phyloP scores from a whole-genome alignment of 1,284 basidiomycete species.

The Cystobasidium pallidum region DNA sequence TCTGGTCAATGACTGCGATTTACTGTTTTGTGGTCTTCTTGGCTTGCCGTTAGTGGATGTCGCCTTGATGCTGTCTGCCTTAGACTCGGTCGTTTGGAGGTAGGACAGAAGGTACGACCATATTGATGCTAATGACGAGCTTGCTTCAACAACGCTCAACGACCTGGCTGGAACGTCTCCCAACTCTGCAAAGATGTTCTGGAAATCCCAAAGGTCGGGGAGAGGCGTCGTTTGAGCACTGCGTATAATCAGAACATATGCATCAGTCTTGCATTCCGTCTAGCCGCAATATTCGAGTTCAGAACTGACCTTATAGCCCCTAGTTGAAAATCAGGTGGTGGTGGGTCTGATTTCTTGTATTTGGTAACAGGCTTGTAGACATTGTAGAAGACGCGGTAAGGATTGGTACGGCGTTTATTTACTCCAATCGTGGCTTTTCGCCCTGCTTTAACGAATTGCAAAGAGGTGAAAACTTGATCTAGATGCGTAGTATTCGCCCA shows the following conservation, averaged over 20 bases:
- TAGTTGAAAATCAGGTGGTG: conserved; percentile 82
- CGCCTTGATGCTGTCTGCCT: neutral
- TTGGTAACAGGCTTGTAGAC: conserved; percentile 87
- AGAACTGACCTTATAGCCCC: conserved; percentile 69
- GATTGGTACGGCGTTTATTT: conserved; percentile 58
- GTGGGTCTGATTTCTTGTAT: conserved; percentile 77
- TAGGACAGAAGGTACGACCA: conserved; percentile 10
- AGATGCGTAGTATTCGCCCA: neutral
- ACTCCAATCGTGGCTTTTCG: conserved; percentile 45
- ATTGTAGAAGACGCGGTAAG: conserved; percentile 84
- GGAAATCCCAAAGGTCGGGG: conserved; percentile 71
- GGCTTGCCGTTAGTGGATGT: neutral
- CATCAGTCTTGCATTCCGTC: neutral
- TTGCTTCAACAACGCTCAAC: neutral
- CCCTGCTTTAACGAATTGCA: conserved; percentile 77
- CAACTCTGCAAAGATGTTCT: conserved; percentile 64
- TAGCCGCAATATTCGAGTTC: neutral
- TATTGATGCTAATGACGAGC: neutral
- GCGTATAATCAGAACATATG: neutral
- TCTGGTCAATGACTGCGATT: neutral
- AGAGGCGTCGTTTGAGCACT: conserved; percentile 74
- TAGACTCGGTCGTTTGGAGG: neutral
- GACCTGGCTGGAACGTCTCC: neutral
- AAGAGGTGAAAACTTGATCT: conserved; percentile 65
- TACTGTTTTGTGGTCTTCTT: neutral